phyloP scores from a whole-genome alignment of 768 basidiomycete genomes.

The Lactarius evosmus region DNA sequence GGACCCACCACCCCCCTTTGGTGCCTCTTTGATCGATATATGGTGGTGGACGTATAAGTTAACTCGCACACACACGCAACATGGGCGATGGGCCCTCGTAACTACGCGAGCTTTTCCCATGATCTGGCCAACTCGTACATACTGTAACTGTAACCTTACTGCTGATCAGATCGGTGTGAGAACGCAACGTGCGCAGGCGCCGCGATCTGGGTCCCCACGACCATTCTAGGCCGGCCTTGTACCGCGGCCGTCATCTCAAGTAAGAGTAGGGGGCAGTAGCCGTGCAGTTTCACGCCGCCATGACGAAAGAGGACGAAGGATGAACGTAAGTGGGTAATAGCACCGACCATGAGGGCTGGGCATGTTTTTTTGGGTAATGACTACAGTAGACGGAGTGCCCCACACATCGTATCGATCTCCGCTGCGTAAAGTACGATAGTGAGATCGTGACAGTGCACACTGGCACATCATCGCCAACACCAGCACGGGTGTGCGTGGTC shows the following conservation, averaged over 20 bases:
- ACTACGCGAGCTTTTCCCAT: slow-evolving; percentile 1
- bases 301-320: slow-evolving; percentile 5
- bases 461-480: not conserved
- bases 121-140: not conserved
- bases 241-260: not conserved
- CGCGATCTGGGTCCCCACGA: not conserved
- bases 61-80: not conserved
- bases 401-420: not conserved
- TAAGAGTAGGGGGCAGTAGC: not conserved
- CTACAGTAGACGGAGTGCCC: not conserved
- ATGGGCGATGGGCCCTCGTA: not conserved
- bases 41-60: not conserved
- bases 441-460: not conserved
- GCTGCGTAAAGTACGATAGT: not conserved
- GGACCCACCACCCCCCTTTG: not conserved
- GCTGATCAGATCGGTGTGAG: not conserved
- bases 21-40: not conserved
- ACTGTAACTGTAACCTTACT: slow-evolving; percentile 2
- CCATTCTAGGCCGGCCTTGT: not conserved
- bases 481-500: slow-evolving; percentile 4
- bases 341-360: slow-evolving; percentile 19
- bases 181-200: slow-evolving; percentile 1
- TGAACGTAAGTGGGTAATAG: slow-evolving; percentile 14
- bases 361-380: slow-evolving; percentile 10
- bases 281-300: not conserved